phyloP scores from a whole-genome alignment of 2,329 filamentous ascomycete genomes.

The Myotisia sp. region DNA sequence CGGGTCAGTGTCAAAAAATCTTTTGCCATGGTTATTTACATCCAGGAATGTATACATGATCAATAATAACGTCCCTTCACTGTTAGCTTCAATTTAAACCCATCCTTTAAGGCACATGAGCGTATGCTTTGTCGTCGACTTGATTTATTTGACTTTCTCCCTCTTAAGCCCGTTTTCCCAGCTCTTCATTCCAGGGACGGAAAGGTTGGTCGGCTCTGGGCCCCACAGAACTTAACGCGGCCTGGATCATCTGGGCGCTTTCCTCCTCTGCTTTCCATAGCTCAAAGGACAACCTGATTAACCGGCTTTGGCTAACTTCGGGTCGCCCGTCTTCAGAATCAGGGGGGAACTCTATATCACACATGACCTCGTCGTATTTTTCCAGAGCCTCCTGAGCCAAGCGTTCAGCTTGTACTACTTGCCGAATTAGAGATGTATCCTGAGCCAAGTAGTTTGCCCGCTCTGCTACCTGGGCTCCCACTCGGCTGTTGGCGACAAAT shows the following conservation, averaged over 20 bases:
- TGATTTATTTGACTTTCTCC: not conserved
- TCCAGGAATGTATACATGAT: constrained; percentile 3
- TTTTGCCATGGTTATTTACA: no score
- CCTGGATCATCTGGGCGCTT: no score
- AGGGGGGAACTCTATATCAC: not conserved
- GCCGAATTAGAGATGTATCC: constrained; percentile 7
- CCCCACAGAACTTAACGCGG: no score
- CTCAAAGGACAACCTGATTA: no score
- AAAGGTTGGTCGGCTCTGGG: no score
- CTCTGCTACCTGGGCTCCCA: constrained; percentile 8
- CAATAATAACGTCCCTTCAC: not conserved
- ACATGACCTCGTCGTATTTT: not conserved
- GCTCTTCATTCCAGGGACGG: no score
- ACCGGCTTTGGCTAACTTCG: no score
- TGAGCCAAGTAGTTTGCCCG: constrained; percentile 10
- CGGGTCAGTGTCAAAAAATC: no score
- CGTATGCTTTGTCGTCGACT: not conserved
- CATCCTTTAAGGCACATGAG: not conserved
- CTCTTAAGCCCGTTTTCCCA: not conserved
- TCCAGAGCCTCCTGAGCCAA: not conserved
- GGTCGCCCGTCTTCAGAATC: no score
- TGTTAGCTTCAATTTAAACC: not conserved
- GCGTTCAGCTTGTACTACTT: not conserved
- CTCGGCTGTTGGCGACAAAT: constrained; percentile 11
- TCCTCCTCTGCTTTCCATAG: no score